Evolutionary conservation across 2,329 filamentous ascomycete species (phyloP).

Genomic region (Microcyclosporella mali): DNA sequence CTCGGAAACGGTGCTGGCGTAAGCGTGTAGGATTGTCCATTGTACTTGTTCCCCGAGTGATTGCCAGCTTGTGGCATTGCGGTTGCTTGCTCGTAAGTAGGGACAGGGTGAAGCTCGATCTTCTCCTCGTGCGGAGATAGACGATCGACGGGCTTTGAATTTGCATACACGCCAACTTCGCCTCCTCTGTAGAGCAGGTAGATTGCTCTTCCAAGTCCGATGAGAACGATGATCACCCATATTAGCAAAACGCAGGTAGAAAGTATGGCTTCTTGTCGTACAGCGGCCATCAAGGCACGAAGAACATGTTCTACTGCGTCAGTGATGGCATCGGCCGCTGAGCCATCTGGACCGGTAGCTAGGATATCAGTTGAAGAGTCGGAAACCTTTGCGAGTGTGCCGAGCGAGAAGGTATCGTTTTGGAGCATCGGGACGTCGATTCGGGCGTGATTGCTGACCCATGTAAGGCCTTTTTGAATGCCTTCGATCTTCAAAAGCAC

Average conservation of each 20-base stretch:
- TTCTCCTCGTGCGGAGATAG: constrained; percentile 11
- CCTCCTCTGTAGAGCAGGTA: constrained; percentile 53
- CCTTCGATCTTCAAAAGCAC: constrained; percentile 78
- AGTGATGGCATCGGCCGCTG: constrained; percentile 74
- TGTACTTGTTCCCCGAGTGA: constrained; percentile 38
- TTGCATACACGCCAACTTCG: constrained; percentile 17
- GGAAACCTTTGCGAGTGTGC: constrained; percentile 55
- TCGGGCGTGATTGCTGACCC: constrained; percentile 82
- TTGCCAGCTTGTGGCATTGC: constrained; percentile 29
- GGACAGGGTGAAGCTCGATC: constrained; percentile 26
- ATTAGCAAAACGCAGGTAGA: constrained; percentile 66
- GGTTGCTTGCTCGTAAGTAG: constrained; percentile 35
- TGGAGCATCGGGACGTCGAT: constrained; percentile 72
- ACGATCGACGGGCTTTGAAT: constrained; percentile 7
- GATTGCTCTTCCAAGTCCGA: constrained; percentile 63
- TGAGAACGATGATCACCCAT: constrained; percentile 70
- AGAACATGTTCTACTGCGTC: constrained; percentile 67
- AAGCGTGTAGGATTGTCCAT: constrained; percentile 42
- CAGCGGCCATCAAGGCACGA: constrained; percentile 57
- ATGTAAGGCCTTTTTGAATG: constrained; percentile 83
- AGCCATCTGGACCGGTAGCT: constrained; percentile 60
- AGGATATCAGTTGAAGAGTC: constrained; percentile 64
- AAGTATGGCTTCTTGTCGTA: constrained; percentile 74
- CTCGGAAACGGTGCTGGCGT: constrained; percentile 40
- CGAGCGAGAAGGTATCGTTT: constrained; percentile 76